Base-by-base conservation (phyloP, 805 yeast genomes). In the Metschnikowia shivogae region DNA sequence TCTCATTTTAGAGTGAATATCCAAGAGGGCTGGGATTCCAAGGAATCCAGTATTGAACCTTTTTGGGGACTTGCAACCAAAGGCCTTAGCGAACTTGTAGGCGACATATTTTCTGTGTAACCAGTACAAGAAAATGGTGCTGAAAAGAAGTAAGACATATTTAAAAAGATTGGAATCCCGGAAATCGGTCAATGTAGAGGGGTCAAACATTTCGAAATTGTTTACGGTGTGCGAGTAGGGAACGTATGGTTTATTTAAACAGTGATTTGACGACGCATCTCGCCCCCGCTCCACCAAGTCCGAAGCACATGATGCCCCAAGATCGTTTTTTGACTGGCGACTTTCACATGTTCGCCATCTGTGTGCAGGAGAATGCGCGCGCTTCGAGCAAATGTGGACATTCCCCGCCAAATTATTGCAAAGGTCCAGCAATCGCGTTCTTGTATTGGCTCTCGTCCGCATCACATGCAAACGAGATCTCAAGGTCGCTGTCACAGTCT, bases 401-500 rank as follows among this genome's bases (percentile, higher is more conserved):
- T 33, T 39, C 43, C 43, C 43, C 43, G 37, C 43, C 26, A 11
- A 32, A 17, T 26, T 33, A 26, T 6, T 33, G n/a, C 17, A 24
- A 24, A 11, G 36, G 32, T 32, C 36, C 43, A 26, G 52, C 39
- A 24, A 48, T 39, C 19, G 37, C 51, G 6, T 42, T 42, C 26
- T 45, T 34, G 45, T 61, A 61, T 13, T 53, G 50, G 36, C 33
- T 28, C 39, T 54, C 50, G 44, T 55, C 58, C 22, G 51, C 54
- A 13, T 58, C 63, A 37, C 53, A 52, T 33, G 55, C 57, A 40
- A 65, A 66, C n/a, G 61, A 56, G 26, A 66, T 66, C 32, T 62
- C 69, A 6, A 66, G 44, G 31, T 65, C 71, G 40, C 61, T 56
- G 27, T 56, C 67, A 6, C 49, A 53, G 31, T 50, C 52, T 33